A percentile compares a stretch with the other conserved stretches of the same genome.
Conservation (phyloP, 1,284 basidiomycete genomes). For the Sporisorium graminicola region DNA sequence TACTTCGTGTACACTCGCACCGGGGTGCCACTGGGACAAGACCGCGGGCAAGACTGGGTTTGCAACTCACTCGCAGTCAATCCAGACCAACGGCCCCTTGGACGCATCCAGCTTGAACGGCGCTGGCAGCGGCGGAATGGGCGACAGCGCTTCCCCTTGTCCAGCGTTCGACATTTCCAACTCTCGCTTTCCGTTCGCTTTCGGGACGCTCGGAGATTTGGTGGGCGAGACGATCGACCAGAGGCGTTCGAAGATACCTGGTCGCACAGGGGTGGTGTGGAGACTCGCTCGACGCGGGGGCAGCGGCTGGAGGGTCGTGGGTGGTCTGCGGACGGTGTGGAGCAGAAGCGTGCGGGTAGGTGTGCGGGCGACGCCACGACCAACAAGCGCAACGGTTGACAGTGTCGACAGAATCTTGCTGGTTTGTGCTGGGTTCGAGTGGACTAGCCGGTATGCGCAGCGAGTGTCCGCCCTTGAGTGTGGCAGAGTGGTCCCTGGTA, state of each 20-base stretch:
- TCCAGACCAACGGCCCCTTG: conserved; percentile 84
- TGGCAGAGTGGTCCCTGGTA: not conserved
- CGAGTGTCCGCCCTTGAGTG: too few relatives aligned
- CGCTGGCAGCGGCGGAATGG: conserved; percentile 58
- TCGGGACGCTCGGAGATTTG: not conserved
- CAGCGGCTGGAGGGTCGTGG: not conserved
- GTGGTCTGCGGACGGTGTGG: not conserved
- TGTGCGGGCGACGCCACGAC: not conserved
- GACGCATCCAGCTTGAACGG: conserved; percentile 45
- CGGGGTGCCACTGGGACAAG: too few relatives aligned
- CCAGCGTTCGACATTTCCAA: not conserved
- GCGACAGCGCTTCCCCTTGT: conserved; percentile 9
- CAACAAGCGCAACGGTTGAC: not conserved
- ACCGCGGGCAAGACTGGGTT: too few relatives aligned
- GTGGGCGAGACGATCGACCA: not conserved
- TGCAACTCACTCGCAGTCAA: conserved; percentile 81
- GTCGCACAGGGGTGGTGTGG: not conserved
- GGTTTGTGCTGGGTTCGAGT: not conserved
- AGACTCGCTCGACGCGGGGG: not conserved
- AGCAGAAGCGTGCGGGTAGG: not conserved
- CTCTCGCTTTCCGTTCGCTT: too few relatives aligned
- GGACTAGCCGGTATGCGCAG: not conserved
- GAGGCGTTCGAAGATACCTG: not conserved
- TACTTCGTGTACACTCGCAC: too few relatives aligned
- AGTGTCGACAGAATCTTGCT: conserved; percentile 1